phyloP scores from a whole-genome alignment of 2,329 filamentous ascomycete genomes.

The Microdochium trichocladiopsis region DNA sequence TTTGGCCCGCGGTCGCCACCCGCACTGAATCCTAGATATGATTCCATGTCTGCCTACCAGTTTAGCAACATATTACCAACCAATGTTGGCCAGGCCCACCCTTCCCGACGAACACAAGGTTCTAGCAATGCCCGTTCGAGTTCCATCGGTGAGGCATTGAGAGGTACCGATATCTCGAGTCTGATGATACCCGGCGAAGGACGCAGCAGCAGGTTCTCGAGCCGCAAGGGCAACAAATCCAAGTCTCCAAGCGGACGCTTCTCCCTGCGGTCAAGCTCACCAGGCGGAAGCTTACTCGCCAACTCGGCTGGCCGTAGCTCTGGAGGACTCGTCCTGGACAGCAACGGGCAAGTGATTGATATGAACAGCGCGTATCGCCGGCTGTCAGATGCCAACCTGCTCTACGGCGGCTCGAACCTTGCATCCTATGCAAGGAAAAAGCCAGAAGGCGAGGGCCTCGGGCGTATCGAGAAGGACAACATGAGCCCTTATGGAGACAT shows the following conservation, averaged over 20 bases:
- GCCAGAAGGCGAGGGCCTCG: conserved; percentile 29
- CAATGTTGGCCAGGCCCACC: conserved; percentile 37
- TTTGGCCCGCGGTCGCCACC: conserved; percentile 33
- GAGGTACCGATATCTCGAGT: conserved; percentile 40
- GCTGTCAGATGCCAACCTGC: conserved; percentile 64
- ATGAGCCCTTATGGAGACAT: conserved; percentile 59
- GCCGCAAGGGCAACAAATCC: conserved; percentile 35
- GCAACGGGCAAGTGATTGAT: conserved; percentile 57
- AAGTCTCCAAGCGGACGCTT: conserved; percentile 46
- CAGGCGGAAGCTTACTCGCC: conserved; percentile 24
- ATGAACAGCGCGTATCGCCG: conserved; percentile 63
- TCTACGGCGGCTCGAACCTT: conserved; percentile 55
- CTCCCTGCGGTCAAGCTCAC: conserved; percentile 42
- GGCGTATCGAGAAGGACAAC: conserved; percentile 63
- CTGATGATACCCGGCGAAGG: conserved; percentile 41
- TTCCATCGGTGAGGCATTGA: conserved; percentile 47
- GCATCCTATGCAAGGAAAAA: conserved; percentile 54
- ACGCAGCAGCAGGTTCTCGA: conserved; percentile 32
- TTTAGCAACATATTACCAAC: conserved; percentile 52
- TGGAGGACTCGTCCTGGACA: conserved; percentile 41
- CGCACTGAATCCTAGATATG: conserved; percentile 14
- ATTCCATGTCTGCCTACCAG: conserved; percentile 50
- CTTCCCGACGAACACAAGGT: conserved; percentile 28
- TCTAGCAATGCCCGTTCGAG: conserved; percentile 23
- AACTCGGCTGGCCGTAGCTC: conserved; percentile 29